Evolutionary conservation across 495 filamentous ascomycete species (phyloP), one percentile per base, ranked within the genome.

Genomic region (Tuber borchii): DNA sequence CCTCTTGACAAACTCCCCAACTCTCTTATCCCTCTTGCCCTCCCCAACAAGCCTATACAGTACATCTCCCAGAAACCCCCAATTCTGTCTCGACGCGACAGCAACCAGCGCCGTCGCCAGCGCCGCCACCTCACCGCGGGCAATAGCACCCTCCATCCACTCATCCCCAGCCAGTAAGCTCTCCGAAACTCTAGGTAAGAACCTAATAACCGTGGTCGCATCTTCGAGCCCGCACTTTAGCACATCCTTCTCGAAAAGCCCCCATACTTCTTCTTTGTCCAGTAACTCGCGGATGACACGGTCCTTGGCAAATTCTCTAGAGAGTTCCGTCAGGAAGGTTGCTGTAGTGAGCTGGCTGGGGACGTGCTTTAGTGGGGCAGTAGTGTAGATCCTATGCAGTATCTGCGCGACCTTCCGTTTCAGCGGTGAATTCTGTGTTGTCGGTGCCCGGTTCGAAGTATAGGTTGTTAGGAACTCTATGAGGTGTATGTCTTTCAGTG

Each of bases 151-250:
- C 37, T 83, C 81, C 10, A 77, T 40, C 73, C 79, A 83, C 65
- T 82, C 81, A 2, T 82, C 81, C 17, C 81, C 81, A n/a, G 81
- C 81, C 12, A 83, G n/a, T 40, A 83, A 83, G 6, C 51, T 56
- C 43, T 76, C 81, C 0, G 78, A 81, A 40, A 71, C 73, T 4
- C 77, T 71, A 14, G 74, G 69, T 4, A 73, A 74, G n/a, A 79
- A 71, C 0, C 71, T 72, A 37, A 83, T 76, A 22, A 83, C 45
- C 16, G 43, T 26, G 56, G 34, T 10, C 2, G 26, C 56, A 19
- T 65, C 56, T 22, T 43, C 48, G n/a, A 79, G n/a, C 12, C 51
- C 69, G 22, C 77, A 45, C 10, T 42, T 77, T 22, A 40, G 39
- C 26, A 73, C 46, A 19, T 71, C 26, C 7, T 22, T 65, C 34